These are phyloP conservation scores for Colletotrichum paranaense DNA, from an alignment of 2,329 filamentous ascomycete genomes.

Conservation along the genomic window DNA sequence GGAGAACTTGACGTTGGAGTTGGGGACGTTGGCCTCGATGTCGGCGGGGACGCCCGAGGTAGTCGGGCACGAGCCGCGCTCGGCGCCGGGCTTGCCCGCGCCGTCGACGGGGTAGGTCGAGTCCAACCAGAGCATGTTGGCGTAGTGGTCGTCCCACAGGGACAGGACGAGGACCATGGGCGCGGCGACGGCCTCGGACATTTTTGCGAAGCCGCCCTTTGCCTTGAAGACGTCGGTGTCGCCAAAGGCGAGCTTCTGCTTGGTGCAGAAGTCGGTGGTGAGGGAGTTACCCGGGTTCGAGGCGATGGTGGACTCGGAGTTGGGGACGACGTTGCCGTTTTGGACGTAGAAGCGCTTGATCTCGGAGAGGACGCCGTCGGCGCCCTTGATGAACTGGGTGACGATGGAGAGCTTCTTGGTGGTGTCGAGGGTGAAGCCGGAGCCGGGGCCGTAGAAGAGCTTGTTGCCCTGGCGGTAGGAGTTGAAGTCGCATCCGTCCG, in stretches of 20 bases:
- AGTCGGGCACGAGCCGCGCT: constrained; percentile 65
- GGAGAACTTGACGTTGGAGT: constrained; percentile 65
- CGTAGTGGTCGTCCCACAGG: constrained; percentile 67
- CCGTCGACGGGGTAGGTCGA: constrained; percentile 67
- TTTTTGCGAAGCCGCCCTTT: constrained; percentile 68
- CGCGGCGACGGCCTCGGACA: constrained; percentile 58
- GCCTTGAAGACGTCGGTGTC: constrained; percentile 64
- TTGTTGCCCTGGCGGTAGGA: constrained; percentile 73
- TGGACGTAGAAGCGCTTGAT: constrained; percentile 76
- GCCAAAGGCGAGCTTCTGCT: constrained; percentile 67
- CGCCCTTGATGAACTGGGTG: constrained; percentile 68
- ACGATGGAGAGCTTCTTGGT: constrained; percentile 71
- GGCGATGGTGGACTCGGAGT: constrained; percentile 55
- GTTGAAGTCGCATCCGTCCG: constrained; percentile 79
- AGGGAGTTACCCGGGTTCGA: constrained; percentile 59
- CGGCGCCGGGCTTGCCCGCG: constrained; percentile 53
- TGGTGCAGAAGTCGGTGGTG: constrained; percentile 67
- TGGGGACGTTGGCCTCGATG: constrained; percentile 57
- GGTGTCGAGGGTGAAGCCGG: constrained; percentile 68
- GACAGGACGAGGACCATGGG: constrained; percentile 62
- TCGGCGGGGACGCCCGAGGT: constrained; percentile 62
- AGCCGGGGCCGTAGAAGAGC: constrained; percentile 69
- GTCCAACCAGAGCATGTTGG: constrained; percentile 73
- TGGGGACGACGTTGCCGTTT: constrained; percentile 67
- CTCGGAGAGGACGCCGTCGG: constrained; percentile 65